Evolutionary conservation across 441 rosid genomes (phyloP), one percentile per base, ranked within the genome.

Genomic region (Geranium incanum): DNA sequence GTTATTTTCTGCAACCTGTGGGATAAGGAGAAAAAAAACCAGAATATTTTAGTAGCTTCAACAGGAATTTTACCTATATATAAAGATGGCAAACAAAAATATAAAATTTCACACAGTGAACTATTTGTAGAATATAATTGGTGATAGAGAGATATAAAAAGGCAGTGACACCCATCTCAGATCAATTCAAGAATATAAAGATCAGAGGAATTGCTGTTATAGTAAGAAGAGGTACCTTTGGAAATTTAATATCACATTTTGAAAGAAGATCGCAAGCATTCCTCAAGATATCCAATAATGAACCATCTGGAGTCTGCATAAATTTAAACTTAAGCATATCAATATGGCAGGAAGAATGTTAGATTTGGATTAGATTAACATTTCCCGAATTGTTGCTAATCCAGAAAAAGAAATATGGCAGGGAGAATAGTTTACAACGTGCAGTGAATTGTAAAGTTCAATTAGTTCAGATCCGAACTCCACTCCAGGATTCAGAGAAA

Each of bases 221-320:
- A 59, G 19, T 6, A 64, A 62, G 36, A 50, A 57, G 59, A 79
- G 79, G 73, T 84, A 91, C 98, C 95, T 84, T 77, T 13, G 95
- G 92, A 78, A 91, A 80, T 66, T 84, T 78, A 68, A 94, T 87
- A 76, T 84, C 81, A 79, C 96, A 89, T 57, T 75, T 81, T 36
- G 87, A 81, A 78, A 91, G 92, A 82, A 94, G 81, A 81, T 94
- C 98, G 68, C 84, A 83, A 68, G 96, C 91, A 86, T 94, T 94
- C 70, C 97, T 83, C 72, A 88, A 75, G 74, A 87, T 86, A 86
- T 94, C 97, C 76, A 94, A 76, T 77, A 91, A 66, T 63, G 98
- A 82, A 80, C 98, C 98, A 70, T 91, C 98, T 12, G 95, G 96
- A 76, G 97, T 94, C 98, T 94, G 91, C 85, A 81, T 21, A 74